Percentiles rank a stretch among this genome's conserved stretches.
Evolutionary conservation across 2,329 filamentous ascomycete species (phyloP).

Genomic region (Aspergillus unguis): DNA sequence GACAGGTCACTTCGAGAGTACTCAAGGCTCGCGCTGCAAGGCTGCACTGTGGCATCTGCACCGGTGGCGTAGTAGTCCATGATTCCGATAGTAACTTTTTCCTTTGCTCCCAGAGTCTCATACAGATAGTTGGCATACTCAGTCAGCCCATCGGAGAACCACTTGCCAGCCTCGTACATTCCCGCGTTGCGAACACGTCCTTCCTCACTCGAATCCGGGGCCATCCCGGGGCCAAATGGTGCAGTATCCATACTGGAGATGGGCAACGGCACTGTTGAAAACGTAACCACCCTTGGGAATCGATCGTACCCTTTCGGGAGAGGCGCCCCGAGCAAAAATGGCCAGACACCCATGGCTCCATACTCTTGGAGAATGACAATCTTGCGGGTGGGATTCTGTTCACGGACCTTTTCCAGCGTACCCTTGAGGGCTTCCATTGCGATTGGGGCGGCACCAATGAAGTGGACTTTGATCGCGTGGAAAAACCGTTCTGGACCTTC

Average conservation of each 20-base stretch:
- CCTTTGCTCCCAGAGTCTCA: background rate
- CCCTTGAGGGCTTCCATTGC: background rate
- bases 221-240: background rate
- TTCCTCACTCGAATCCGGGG: conserved; percentile 4
- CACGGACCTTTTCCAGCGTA: background rate
- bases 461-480: background rate
- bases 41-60: background rate
- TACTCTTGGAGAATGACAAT: conserved; percentile 3
- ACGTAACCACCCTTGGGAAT: background rate
- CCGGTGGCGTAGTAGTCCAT: background rate
- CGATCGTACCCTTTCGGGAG: conserved; percentile 1
- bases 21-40: conserved; percentile 6
- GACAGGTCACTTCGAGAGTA: conserved; percentile 9
- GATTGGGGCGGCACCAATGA: background rate
- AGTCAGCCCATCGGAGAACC: background rate
- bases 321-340: conserved; percentile 2
- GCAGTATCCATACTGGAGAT: conserved; percentile 5
- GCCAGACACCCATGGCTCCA: background rate
- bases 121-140: background rate
- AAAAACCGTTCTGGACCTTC: background rate
- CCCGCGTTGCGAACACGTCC: conserved; percentile 6
- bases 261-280: background rate
- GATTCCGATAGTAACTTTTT: background rate
- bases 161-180: background rate
- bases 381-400: background rate